These are phyloP conservation scores for Pugionium cornutum DNA, from an alignment of 345 rosid genomes.

Conservation along the genomic window DNA sequence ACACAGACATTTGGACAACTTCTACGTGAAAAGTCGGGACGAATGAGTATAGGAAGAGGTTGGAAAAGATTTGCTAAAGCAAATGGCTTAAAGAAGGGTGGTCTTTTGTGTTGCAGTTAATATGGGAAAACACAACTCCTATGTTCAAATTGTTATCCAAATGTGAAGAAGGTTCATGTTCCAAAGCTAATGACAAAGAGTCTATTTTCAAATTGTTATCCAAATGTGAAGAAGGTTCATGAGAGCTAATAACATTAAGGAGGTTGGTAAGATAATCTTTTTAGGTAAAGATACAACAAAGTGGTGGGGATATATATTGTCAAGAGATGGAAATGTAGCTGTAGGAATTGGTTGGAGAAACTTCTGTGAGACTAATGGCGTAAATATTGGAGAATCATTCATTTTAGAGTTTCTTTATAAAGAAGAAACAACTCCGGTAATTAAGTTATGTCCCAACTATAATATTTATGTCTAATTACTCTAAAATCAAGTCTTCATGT, in stretches of 20 bases:
- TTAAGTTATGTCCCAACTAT: slow-evolving; percentile 1
- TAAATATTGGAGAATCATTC: neutral
- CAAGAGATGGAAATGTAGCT: neutral
- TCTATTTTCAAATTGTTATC: too few relatives aligned
- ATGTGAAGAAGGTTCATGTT: neutral
- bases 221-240: too few relatives aligned
- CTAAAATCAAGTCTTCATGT: too few relatives aligned
- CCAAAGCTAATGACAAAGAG: neutral
- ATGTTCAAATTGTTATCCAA: neutral
- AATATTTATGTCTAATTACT: too few relatives aligned
- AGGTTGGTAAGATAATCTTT: neutral
- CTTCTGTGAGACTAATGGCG: slow-evolving; percentile 10
- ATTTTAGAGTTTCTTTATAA: neutral
- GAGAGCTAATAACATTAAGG: slow-evolving; percentile 9
- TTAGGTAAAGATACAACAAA: neutral
- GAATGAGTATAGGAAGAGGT: neutral
- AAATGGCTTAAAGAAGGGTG: slow-evolving; percentile 10
- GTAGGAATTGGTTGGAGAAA: neutral
- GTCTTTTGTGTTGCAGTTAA: neutral
- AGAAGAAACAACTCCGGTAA: neutral
- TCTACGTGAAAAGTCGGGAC: neutral
- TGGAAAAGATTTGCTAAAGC: neutral
- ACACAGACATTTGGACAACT: neutral
- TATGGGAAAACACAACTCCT: neutral
- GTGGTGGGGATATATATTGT: neutral